Evolutionary conservation across 768 basidiomycete genomes (phyloP), one percentile per base, ranked within the genome.

Genomic region (Panaeolus papilionaceus): DNA sequence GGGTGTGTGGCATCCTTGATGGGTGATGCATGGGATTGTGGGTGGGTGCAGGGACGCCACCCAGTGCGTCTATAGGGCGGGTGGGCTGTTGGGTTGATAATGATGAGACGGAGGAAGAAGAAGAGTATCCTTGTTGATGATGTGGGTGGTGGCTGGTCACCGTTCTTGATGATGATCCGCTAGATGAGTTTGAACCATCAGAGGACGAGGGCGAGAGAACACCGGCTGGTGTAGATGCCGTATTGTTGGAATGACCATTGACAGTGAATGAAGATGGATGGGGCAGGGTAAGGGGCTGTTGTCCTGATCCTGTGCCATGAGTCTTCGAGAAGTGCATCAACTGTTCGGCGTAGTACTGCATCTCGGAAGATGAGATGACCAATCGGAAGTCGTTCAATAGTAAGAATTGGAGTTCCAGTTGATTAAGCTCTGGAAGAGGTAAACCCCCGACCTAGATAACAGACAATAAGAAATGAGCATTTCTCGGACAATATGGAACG

Each of bases 331-430:
- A 95, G 40, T 88, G 78, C 64, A 97, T 84, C 64, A 99, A 87
- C 71, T 96, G 92, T 73, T 96, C 93, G 2, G 95, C 95, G 77
- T 98, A 99, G 64, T 89, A 87, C 78, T 98, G 95, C 92, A 99
- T 95, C 79, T 99, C 97, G 18, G 92, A 89, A 9, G 87, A 83
- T 1, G 92, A 89, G 73, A 99, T 94, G 72, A 92, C 92, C 64
- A 99, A 86, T 16, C 89, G 83, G 75, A 99, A 99, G 81, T 99
- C 94, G 79, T 99, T 99, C 8, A 99, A 86, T 6, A 99, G 90
- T 5, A 99, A 85, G 76, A 99, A 99, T 71, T 99, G 98, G 1
- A 99, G 89, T 75, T 99, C 98, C 63, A 99, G 89, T 74, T 96
- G 94, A 78, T 99, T 99, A 62, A 99, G 88, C 76, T 97, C 95